These are phyloP conservation scores for Thelonectria olida DNA, from an alignment of 2,329 filamentous ascomycete species.

Conservation along the genomic window DNA sequence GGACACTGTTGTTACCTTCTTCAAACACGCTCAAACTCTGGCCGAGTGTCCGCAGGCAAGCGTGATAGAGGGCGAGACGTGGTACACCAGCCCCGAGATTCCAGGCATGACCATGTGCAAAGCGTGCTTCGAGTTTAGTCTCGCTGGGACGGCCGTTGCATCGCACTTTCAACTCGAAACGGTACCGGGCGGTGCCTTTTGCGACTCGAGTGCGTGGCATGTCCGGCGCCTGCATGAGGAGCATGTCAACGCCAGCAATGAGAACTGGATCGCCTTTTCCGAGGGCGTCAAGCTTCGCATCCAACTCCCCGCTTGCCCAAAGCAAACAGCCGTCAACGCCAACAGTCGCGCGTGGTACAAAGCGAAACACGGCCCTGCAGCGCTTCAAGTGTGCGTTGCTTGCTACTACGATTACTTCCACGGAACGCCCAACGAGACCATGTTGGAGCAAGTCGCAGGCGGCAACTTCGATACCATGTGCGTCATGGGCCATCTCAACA, in stretches of 20 bases:
- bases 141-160: conserved; percentile 42
- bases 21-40: conserved; percentile 36
- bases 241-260: conserved; percentile 29
- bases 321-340: conserved; percentile 25
- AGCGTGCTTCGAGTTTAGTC: conserved; percentile 49
- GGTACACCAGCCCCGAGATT: conserved; percentile 47
- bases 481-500: conserved; percentile 43
- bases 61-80: conserved; percentile 30
- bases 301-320: conserved; percentile 40
- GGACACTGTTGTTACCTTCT: conserved; percentile 40
- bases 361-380: conserved; percentile 33
- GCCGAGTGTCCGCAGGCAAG: conserved; percentile 27
- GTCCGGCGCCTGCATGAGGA: conserved; percentile 43
- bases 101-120: conserved; percentile 48
- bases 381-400: conserved; percentile 46
- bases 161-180: conserved; percentile 38
- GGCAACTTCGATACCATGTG: conserved; percentile 37
- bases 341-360: conserved; percentile 46
- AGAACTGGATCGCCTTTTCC: conserved; percentile 47
- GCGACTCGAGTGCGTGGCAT: conserved; percentile 45
- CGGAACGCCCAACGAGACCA: conserved; percentile 40
- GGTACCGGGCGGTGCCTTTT: conserved; percentile 27
- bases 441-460: conserved; percentile 33
- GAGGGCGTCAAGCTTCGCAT: conserved; percentile 41
- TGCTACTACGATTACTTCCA: conserved; percentile 51